A percentile compares a stretch with the other conserved stretches of the same genome.
phyloP scores from a whole-genome alignment of 129 eudicot genomes.

The Heracleum sosnowskyi region DNA sequence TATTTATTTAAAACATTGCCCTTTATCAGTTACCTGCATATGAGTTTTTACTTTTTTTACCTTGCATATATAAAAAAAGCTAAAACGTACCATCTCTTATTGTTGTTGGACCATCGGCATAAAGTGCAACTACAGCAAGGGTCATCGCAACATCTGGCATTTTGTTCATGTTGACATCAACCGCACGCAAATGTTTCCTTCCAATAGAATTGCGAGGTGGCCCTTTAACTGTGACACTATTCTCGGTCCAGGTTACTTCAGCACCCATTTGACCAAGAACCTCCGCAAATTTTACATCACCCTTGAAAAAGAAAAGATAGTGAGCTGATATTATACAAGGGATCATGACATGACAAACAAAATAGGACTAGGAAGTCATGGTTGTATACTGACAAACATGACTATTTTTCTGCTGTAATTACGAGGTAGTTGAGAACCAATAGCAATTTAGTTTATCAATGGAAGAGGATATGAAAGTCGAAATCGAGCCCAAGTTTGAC shows the following conservation, averaged over 20 bases:
- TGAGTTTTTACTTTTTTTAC: neutral
- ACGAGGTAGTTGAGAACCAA: conserved; percentile 3
- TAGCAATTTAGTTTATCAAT: neutral
- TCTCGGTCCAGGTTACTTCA: conserved; percentile 92
- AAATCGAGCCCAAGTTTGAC: neutral
- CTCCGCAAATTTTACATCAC: conserved; percentile 96
- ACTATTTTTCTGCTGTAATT: neutral
- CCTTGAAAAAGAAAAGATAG: conserved; percentile 27
- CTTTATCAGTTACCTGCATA: neutral
- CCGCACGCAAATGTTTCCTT: conserved; percentile 67
- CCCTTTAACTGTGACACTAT: conserved; percentile 84
- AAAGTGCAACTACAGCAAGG: conserved; percentile 95
- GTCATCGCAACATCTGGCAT: conserved; percentile 99
- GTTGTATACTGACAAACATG: neutral
- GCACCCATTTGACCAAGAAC: conserved; percentile 99
- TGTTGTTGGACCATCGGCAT: conserved; percentile 89
- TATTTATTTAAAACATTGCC: neutral
- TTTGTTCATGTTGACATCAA: conserved; percentile 98
- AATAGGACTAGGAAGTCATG: neutral
- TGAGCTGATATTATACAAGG: neutral
- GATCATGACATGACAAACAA: neutral
- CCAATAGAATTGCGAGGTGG: conserved; percentile 67
- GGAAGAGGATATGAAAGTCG: neutral
- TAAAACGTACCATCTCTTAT: conserved; percentile 77
- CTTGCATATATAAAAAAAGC: neutral